These are phyloP conservation scores for Diplodia corticola DNA, from an alignment of 2,329 filamentous ascomycete species.

Conservation along the genomic window DNA sequence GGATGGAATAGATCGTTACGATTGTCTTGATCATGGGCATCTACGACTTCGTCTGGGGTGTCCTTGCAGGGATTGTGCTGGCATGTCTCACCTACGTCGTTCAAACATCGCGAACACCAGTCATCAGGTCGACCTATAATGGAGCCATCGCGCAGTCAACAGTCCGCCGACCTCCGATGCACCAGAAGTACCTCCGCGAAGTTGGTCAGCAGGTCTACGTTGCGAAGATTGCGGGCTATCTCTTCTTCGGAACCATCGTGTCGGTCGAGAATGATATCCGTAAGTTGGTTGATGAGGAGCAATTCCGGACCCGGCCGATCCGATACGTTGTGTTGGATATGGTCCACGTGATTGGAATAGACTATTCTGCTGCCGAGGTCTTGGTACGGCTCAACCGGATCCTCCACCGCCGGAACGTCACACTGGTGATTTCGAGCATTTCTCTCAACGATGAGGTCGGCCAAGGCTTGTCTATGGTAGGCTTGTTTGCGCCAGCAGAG, in stretches of 20 bases:
- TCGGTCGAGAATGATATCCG: constrained; percentile 89
- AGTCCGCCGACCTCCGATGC: constrained; percentile 84
- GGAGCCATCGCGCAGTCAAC: constrained; percentile 89
- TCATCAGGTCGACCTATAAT: constrained; percentile 85
- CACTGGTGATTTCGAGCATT: constrained; percentile 80
- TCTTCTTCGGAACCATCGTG: constrained; percentile 99
- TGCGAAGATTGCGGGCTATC: constrained; percentile 86
- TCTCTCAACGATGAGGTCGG: constrained; percentile 74
- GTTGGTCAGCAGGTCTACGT: constrained; percentile 87
- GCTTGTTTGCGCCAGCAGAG: constrained; percentile 68
- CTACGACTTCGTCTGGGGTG: constrained; percentile 94
- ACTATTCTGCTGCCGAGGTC: constrained; percentile 94
- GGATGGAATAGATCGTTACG: constrained; percentile 62
- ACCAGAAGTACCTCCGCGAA: constrained; percentile 80
- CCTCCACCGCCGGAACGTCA: constrained; percentile 72
- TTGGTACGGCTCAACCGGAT: constrained; percentile 91
- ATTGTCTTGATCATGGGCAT: constrained; percentile 96
- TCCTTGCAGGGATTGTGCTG: constrained; percentile 85
- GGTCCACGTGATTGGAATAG: constrained; percentile 83
- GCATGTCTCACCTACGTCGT: constrained; percentile 90
- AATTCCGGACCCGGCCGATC: constrained; percentile 76
- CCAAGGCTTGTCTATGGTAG: constrained; percentile 77
- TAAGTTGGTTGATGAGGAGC: constrained; percentile 76
- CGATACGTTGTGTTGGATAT: constrained; percentile 89
- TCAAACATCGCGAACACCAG: constrained; percentile 85